Conservation (phyloP, 2,329 filamentous ascomycete species). For the Pseudogymnoascus sp. region DNA sequence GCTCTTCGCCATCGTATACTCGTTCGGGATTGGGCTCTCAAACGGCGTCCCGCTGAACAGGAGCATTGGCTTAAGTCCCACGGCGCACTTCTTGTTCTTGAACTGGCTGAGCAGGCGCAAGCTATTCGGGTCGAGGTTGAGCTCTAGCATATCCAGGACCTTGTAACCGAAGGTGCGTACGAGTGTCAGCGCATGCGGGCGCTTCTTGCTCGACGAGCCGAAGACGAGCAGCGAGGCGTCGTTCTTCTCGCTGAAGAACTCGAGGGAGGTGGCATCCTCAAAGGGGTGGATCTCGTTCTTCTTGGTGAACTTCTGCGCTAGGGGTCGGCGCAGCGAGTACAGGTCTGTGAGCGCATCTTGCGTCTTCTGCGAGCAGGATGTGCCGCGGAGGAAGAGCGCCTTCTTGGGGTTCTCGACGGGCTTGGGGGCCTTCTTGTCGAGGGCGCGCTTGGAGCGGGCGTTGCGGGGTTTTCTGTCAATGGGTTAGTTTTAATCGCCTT, state of each 20-base stretch:
- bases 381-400: slow-evolving; percentile 82
- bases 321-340: slow-evolving; percentile 73
- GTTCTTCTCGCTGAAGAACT: slow-evolving; percentile 97
- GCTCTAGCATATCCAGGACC: slow-evolving; percentile 89
- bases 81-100: slow-evolving; percentile 65
- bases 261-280: slow-evolving; percentile 76
- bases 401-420: slow-evolving; percentile 82
- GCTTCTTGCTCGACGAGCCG: slow-evolving; percentile 82
- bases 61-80: slow-evolving; percentile 83
- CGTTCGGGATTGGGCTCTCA: slow-evolving; percentile 70
- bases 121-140: slow-evolving; percentile 69
- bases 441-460: slow-evolving; percentile 87
- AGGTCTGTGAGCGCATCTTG: slow-evolving; percentile 82
- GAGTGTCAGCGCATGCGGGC: slow-evolving; percentile 83
- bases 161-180: slow-evolving; percentile 78
- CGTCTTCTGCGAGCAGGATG: slow-evolving; percentile 72
- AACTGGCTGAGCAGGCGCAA: slow-evolving; percentile 67
- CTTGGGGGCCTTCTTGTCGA: slow-evolving; percentile 90
- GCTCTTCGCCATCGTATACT: slow-evolving; percentile 80
- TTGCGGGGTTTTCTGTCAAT: slow-evolving; percentile 57
- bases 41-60: slow-evolving; percentile 85
- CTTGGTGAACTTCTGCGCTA: slow-evolving; percentile 88
- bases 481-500: slow-evolving; percentile 9
- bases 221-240: slow-evolving; percentile 82
- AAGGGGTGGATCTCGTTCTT: slow-evolving; percentile 96